These are phyloP conservation scores for Phyllosticta ampelicida DNA, from an alignment of 2,329 filamentous ascomycete genomes.

Conservation along the genomic window DNA sequence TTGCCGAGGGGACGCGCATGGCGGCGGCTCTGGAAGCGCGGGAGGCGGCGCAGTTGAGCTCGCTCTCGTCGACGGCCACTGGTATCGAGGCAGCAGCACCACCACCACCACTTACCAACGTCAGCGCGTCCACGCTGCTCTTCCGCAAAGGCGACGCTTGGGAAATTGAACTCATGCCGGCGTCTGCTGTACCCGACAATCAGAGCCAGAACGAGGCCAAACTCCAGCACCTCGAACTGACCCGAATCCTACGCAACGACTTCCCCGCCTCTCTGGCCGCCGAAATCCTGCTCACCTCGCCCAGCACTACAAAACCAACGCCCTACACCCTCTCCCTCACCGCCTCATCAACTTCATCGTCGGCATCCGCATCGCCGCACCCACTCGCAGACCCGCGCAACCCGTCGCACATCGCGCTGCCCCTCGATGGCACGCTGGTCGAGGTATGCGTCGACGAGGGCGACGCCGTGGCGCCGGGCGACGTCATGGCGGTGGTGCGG, in stretches of 20 bases:
- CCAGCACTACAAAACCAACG: conserved; percentile 19
- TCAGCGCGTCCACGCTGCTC: conserved; percentile 28
- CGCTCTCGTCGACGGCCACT: not conserved
- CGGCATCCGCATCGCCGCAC: conserved; percentile 32
- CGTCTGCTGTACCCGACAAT: not conserved
- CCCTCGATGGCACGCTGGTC: conserved; percentile 40
- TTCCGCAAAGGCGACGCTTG: conserved; percentile 51
- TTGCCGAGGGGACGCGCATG: conserved; percentile 24
- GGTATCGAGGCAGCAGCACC: not conserved
- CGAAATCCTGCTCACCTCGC: conserved; percentile 38
- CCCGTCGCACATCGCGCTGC: conserved; percentile 43
- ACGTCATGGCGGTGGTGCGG: conserved; percentile 16
- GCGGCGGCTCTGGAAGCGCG: conserved; percentile 1
- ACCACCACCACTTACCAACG: not conserved
- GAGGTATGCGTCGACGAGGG: conserved; percentile 21
- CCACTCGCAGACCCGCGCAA: conserved; percentile 41
- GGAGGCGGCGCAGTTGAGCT: not conserved
- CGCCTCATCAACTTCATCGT: conserved; percentile 32
- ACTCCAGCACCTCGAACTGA: conserved; percentile 44
- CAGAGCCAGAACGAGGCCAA: conserved; percentile 11
- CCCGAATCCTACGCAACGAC: conserved; percentile 47
- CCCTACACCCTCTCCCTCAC: conserved; percentile 38
- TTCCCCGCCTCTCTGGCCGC: conserved; percentile 47
- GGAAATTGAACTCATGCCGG: conserved; percentile 35
- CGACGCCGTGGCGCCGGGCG: conserved; percentile 25